These are phyloP conservation scores for Fusarium oxysporum DNA, from an alignment of 2,329 filamentous ascomycete genomes.

Conservation along the genomic window DNA sequence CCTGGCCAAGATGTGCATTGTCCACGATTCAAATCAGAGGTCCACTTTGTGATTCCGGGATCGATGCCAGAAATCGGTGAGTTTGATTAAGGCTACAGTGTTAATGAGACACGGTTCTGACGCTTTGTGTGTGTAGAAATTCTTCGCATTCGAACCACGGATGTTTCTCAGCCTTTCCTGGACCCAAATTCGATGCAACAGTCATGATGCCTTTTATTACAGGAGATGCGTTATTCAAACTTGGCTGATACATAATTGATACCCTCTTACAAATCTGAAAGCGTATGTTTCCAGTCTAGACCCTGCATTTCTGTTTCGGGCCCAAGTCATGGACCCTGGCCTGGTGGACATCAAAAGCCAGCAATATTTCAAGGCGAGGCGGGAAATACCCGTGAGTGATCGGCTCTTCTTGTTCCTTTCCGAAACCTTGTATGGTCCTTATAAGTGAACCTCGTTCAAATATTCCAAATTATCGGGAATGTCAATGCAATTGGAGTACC, in stretches of 20 bases:
- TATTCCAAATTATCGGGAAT: neutral
- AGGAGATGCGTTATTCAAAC: neutral
- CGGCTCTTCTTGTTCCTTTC: neutral
- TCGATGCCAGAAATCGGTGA: constrained; percentile 44
- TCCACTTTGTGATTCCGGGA: constrained; percentile 47
- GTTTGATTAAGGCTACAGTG: neutral
- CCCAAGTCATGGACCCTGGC: neutral
- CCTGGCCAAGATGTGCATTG: constrained; percentile 40
- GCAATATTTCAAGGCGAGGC: neutral
- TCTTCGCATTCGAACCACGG: constrained; percentile 45
- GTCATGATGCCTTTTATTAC: constrained; percentile 11
- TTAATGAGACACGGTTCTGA: neutral
- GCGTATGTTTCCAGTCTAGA: neutral
- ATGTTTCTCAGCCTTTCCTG: constrained; percentile 52
- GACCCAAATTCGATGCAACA: constrained; percentile 45
- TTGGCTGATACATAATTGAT: neutral
- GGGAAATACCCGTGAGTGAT: neutral
- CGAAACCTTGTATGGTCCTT: neutral
- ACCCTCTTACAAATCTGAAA: neutral
- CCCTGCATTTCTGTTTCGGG: neutral
- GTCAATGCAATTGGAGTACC: neutral
- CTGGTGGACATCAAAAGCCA: neutral
- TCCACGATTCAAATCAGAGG: constrained; percentile 44
- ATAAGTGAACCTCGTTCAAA: neutral
- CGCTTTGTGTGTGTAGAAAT: constrained; percentile 34